Evolutionary conservation across 2,329 filamentous ascomycete species (phyloP), one percentile per base, ranked within the genome.

Genomic region (Diaporthe ilicicola): DNA sequence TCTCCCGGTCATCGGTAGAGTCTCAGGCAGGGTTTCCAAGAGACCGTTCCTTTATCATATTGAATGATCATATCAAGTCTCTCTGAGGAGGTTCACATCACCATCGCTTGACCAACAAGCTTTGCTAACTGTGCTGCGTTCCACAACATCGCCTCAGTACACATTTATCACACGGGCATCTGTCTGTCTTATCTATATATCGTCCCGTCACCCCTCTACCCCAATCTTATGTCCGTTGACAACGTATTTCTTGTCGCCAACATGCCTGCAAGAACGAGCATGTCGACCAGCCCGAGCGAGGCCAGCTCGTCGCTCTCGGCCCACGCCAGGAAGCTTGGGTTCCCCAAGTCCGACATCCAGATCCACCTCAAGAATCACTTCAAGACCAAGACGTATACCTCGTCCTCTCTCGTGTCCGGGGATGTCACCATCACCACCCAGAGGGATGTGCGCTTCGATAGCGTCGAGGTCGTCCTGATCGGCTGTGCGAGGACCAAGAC

Each of bases 361-460:
- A 81, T 90, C 77, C 80, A 82, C 65, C 82, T 90, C 65, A 81
- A 87, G 75, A 82, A 85, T 77, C 86, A 90, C 81, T 89, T 83
- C 79, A 82, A 75, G 73, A 84, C 85, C 76, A 88, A 87, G 77
- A 83, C 88, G 56, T 90, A 89, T 79, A 88, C 86, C 5, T 86
- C 87, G 0, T 83, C 83, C n/a, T 87, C 86, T 17, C 78, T 82
- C 72, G 80, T 90, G 61, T 80, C 82, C 12, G 88, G 88, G 67
- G 79, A 83, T 51, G 86, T 85, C 72, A 77, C 81, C 69, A 82
- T 90, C 76, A 82, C 77, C 44, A 79, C 84, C 12, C 77, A 77
- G 53, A 81, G 81, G 59, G 84, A 88, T 74, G 82, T 84, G 22
- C 80, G 79, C 27, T 89, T 89, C 77, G 84, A 88, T 75, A 76